Evolutionary conservation across 2,329 filamentous ascomycete species (phyloP), one percentile per base, ranked within the genome.

Genomic region (Fusarium paranaense): DNA sequence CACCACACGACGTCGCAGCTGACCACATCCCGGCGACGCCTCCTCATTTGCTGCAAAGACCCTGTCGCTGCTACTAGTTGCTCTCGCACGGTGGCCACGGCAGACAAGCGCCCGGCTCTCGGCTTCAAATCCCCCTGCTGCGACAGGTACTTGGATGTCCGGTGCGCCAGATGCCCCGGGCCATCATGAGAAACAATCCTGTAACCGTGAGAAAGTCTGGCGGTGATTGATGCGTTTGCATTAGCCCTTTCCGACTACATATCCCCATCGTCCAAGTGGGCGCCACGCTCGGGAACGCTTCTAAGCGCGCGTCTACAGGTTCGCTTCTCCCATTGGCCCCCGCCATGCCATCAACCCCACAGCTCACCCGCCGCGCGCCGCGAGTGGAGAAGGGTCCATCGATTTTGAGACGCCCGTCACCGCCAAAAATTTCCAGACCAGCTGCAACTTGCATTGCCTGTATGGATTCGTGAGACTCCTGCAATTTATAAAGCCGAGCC

Each of bases 281-380:
- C 59, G 59, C 30, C 59, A 35, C 20, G 9, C 27, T 18, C 56
- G 45, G 61, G 50, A 40, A 60, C 61, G 42, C 66, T 64, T 69
- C 64, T 77, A 80, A 80, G 78, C 78, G 78, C 78, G 78, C 78
- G 78, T 79, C 69, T 79, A 80, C 52, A 50, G 20, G 32, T 13
- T 6, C 14, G 18, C 20, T 47, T 5, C 27, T 70, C 61, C 37
- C 38, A 70, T 70, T 72, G 73, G 69, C 27, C 68, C 64, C 64
- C 66, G 67, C 64, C 32, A 32, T 54, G 14, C 14, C 25, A 13
- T 47, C 27, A 32, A 50, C 62, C 63, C 70, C 72, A 70, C 67
- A n/a, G 40, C 62, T 9, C 47, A 61, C 47, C 61, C 67, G 64
- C 69, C 69, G 68, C 52, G 30, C 59, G 45, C 27, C 37, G 18